Evolutionary conservation across 306 rosid genomes (phyloP), one percentile per base, ranked within the genome.

Genomic region (Castanopsis chinensis): DNA sequence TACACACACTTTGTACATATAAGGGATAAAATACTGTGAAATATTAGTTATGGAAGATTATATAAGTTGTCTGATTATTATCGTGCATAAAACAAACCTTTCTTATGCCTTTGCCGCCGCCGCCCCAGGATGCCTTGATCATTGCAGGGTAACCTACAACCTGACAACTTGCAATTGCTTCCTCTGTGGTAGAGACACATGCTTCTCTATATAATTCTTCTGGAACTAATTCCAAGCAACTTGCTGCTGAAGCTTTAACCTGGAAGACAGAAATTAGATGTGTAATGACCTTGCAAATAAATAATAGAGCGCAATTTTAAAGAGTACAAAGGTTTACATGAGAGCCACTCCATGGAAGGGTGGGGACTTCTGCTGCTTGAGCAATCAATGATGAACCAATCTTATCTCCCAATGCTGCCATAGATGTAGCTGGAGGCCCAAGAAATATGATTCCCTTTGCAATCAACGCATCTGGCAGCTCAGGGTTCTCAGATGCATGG

Each of bases 41-140:
- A 59, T 74, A 75, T 82, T 76, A 54, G 43, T 77, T 54, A 74
- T 64, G 60, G 45, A 5, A 12, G 49, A 80, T 35, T 64, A 59
- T 58, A 68, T 17, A 64, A 60, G 53, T 49, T 75, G 59, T 56
- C 74, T 69, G 33, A 54, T 54, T 61, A 75, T 41, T 71, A 51
- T 71, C 65, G 55, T 35, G 80, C 71, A 84, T 52, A 81, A 79
- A 75, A 81, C 97, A 83, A 72, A 96, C 99, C 99, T 96, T 96
- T 90, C 99, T 86, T 83, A 96, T 96, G 86, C 99, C 99, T 93
- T 96, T 96, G 57, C 99, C 99, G 43, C 99, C 99, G 72, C 99
- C 99, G 78, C 99, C 99, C 99, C 99, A 96, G 55, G 99, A 96
- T 73, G 99, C 99, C 86, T 96, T 96, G 82, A 96, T 96, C 99